Evolutionary conservation across 176 grass and related monocot genomes (phyloP).

Genomic region (Canna indica): DNA sequence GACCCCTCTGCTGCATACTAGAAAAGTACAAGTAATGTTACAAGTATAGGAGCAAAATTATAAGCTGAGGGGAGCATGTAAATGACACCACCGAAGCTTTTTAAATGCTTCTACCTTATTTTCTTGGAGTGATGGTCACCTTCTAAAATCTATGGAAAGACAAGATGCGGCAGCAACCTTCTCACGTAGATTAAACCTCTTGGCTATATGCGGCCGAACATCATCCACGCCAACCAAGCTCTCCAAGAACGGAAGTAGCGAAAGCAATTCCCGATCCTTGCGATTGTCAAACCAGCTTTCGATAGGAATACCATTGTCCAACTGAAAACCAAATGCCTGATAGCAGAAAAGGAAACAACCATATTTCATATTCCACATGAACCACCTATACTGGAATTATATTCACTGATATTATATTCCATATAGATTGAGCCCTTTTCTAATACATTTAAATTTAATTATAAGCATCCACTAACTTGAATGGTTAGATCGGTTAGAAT

Average conservation of each 20-base stretch:
- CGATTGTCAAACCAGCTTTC: constrained; percentile 89
- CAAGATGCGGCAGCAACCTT: constrained; percentile 51
- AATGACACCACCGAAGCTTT: background rate
- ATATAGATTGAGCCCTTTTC: too few species aligned
- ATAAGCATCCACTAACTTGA: too few species aligned
- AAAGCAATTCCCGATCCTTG: constrained; percentile 52
- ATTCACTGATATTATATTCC: too few species aligned
- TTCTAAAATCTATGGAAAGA: constrained; percentile 49
- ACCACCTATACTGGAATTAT: too few species aligned
- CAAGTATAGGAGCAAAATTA: background rate
- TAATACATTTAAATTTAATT: too few species aligned
- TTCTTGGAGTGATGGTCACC: constrained; percentile 8
- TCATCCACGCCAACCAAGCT: constrained; percentile 59
- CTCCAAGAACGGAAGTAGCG: constrained; percentile 63
- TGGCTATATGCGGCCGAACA: constrained; percentile 48
- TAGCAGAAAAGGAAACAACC: background rate
- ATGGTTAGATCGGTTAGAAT: too few species aligned
- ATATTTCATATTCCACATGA: too few species aligned
- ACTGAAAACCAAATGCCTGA: constrained; percentile 85
- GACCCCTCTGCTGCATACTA: background rate
- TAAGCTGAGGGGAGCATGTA: background rate
- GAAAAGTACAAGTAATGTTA: background rate
- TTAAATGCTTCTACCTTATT: background rate
- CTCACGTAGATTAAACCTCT: constrained; percentile 61
- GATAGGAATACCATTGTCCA: constrained; percentile 83